Conservation (phyloP, 1,284 basidiomycete genomes). For the Pulveroboletus sp. region DNA sequence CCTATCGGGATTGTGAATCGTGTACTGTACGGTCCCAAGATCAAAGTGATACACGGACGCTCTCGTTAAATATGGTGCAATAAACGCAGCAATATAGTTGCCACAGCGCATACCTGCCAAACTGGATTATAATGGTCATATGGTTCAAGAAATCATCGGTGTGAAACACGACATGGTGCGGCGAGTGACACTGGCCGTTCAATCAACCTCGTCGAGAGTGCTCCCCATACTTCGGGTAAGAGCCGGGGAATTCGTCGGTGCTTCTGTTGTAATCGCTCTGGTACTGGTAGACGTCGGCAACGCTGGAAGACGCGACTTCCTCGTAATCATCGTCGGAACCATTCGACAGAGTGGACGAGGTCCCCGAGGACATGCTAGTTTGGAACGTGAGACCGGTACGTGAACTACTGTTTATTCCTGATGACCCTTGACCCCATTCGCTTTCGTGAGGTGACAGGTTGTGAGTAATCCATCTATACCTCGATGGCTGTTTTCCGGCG, state of each 20-base stretch:
- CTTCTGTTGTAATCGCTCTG: conserved; percentile 10
- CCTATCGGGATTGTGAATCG: conserved; percentile 82
- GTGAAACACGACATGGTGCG: conserved; percentile 1
- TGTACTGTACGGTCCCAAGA: conserved; percentile 50
- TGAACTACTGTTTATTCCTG: conserved; percentile 6
- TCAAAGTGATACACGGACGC: conserved; percentile 15
- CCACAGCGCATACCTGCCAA: conserved; percentile 1
- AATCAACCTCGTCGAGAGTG: conserved; percentile 5
- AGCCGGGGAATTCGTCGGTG: conserved; percentile 17
- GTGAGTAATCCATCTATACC: conserved; percentile 46
- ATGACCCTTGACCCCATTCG: conserved; percentile 20
- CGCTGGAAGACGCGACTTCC: conserved; percentile 8
- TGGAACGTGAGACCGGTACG: conserved; percentile 24
- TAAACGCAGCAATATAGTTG: conserved; percentile 9
- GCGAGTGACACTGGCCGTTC: neutral
- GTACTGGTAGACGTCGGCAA: conserved; percentile 1
- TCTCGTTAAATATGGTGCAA: conserved; percentile 28
- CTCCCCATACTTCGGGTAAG: conserved; percentile 15
- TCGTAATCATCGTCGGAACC: conserved; percentile 33
- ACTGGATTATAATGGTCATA: conserved; percentile 20
- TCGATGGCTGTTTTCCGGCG: conserved; percentile 41
- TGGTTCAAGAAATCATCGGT: conserved; percentile 18
- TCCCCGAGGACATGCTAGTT: conserved; percentile 31
- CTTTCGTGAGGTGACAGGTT: conserved; percentile 34
- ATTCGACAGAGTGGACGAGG: conserved; percentile 27